Percentiles rank a stretch among this genome's conserved stretches.
phyloP scores from a whole-genome alignment of 768 basidiomycete genomes.

The Hebeloma cylindrosporum region DNA sequence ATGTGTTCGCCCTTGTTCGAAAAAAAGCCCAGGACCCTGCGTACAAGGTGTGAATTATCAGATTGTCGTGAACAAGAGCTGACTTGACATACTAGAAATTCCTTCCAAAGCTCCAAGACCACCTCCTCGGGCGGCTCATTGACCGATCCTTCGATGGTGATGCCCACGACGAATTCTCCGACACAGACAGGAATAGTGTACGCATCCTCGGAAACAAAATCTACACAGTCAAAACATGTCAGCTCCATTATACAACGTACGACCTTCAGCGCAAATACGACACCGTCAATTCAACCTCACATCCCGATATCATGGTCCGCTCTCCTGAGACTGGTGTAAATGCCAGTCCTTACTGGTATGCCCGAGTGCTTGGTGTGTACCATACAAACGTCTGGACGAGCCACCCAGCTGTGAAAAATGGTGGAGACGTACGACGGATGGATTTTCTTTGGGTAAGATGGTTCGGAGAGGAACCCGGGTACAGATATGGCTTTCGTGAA shows the following conservation, averaged over 20 bases:
- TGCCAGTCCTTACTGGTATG: slow-evolving; percentile 31
- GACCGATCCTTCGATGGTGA: slow-evolving; percentile 23
- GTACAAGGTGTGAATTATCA: slow-evolving; percentile 20
- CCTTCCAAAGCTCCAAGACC: slow-evolving; percentile 26
- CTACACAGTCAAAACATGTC: slow-evolving; percentile 29
- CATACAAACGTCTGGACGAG: slow-evolving; percentile 28
- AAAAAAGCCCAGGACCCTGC: slow-evolving; percentile 24
- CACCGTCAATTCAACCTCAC: slow-evolving; percentile 31
- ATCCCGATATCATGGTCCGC: slow-evolving; percentile 33
- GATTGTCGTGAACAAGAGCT: not conserved
- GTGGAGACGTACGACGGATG: slow-evolving; percentile 3
- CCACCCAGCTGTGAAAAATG: slow-evolving; percentile 12
- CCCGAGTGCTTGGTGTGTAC: slow-evolving; percentile 28
- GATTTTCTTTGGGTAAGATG: slow-evolving; percentile 16
- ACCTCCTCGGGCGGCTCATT: slow-evolving; percentile 28
- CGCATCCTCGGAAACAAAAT: slow-evolving; percentile 19
- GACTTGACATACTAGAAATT: slow-evolving; percentile 27
- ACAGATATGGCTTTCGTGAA: slow-evolving; percentile 29
- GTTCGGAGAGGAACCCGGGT: slow-evolving; percentile 20
- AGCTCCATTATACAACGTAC: slow-evolving; percentile 43
- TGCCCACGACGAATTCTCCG: slow-evolving; percentile 24
- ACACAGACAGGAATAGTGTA: slow-evolving; percentile 13
- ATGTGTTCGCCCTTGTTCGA: too few species aligned
- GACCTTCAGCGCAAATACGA: slow-evolving; percentile 41
- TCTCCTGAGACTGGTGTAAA: slow-evolving; percentile 17